These are phyloP conservation scores for Blastobotrys serpentis DNA, from an alignment of 1,139 yeast genomes.

Conservation along the genomic window DNA sequence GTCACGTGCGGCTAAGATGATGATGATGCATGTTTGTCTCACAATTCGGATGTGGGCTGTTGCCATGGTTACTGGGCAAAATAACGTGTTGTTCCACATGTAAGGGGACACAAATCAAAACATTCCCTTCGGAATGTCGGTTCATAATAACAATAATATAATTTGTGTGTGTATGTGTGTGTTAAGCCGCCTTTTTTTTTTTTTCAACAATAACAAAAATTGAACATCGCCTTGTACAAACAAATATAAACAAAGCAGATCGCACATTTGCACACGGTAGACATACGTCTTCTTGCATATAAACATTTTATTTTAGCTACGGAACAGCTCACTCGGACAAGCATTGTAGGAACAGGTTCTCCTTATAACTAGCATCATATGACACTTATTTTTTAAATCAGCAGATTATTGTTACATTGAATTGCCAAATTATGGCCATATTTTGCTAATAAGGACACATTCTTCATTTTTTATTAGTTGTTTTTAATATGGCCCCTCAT, in stretches of 20 bases:
- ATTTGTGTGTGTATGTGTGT: not conserved
- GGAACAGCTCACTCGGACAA: not conserved
- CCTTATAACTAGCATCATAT: not conserved
- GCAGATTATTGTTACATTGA: not conserved
- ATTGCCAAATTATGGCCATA: not conserved
- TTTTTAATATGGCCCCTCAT: constrained; percentile 19
- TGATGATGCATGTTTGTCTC: constrained; percentile 1
- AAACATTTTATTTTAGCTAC: not conserved
- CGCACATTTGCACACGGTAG: not conserved
- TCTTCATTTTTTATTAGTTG: too few relatives aligned
- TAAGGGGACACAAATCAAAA: constrained; percentile 2
- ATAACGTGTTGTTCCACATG: not conserved
- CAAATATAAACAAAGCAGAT: constrained; percentile 1
- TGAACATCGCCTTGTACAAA: not conserved
- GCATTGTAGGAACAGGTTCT: too few relatives aligned
- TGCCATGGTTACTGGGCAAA: not conserved
- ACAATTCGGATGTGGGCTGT: not conserved
- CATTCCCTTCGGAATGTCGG: constrained; percentile 3
- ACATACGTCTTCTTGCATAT: not conserved
- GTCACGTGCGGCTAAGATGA: not conserved
- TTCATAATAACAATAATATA: not conserved
- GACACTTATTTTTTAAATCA: not conserved
- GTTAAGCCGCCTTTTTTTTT: constrained; percentile 1
- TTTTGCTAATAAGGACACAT: too few relatives aligned
- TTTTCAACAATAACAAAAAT: not conserved